Percentiles rank a stretch among this genome's conserved stretches.
Evolutionary conservation across 306 rosid species (phyloP).

Genomic region (Begonia peltatifolia): DNA sequence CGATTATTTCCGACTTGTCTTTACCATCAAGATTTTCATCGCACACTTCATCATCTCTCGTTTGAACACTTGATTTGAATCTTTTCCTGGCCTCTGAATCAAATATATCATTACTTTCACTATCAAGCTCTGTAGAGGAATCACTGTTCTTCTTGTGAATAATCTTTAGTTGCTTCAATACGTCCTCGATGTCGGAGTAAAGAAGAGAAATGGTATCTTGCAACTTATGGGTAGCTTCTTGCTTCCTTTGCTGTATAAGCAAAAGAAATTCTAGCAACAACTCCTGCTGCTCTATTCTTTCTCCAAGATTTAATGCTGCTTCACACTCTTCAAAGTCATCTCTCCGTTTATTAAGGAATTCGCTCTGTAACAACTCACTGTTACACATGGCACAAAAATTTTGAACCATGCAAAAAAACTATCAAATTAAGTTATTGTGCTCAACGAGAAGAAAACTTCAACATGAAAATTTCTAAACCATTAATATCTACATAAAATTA

Average conservation of each 20-base stretch:
- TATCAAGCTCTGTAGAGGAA: constrained; percentile 26
- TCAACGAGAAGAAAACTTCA: too few relatives aligned
- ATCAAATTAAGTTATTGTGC: too few relatives aligned
- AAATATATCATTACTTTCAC: constrained; percentile 43
- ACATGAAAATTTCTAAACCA: too few relatives aligned
- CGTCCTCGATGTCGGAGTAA: constrained; percentile 76
- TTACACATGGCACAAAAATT: constrained; percentile 19
- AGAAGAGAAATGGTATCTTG: constrained; percentile 73
- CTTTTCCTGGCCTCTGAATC: constrained; percentile 63
- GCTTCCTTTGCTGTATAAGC: constrained; percentile 67
- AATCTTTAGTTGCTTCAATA: constrained; percentile 45
- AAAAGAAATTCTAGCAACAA: constrained; percentile 73
- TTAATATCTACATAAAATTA: too few relatives aligned
- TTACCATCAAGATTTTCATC: constrained; percentile 42
- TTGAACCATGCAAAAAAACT: too few relatives aligned
- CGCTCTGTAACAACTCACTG: constrained; percentile 82
- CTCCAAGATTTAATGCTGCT: constrained; percentile 71
- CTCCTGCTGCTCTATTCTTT: constrained; percentile 74
- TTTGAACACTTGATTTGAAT: constrained; percentile 34
- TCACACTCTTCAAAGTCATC: constrained; percentile 77
- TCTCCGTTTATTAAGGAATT: constrained; percentile 69
- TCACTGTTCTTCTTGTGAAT: constrained; percentile 42
- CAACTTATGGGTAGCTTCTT: constrained; percentile 64
- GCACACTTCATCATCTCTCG: too few relatives aligned
- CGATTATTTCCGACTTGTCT: constrained; percentile 15